Evolutionary conservation across 176 grass and related monocot genomes (phyloP).

Genomic region (Avena eriantha): DNA sequence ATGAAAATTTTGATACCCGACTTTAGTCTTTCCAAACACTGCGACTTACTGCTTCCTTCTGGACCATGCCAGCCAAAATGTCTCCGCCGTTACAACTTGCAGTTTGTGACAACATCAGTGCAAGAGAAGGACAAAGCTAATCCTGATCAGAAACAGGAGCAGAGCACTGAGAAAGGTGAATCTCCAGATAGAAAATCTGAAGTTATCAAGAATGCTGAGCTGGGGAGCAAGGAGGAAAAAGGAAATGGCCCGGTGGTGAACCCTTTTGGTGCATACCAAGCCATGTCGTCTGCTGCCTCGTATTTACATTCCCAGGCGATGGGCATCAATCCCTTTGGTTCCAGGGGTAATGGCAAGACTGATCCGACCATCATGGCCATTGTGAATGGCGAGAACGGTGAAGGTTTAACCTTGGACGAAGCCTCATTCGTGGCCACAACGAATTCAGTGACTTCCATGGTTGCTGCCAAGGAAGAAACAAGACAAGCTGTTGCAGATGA

Average conservation of each 20-base stretch:
- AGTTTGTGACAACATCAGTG: conserved; percentile 79
- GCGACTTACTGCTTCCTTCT: conserved; percentile 19
- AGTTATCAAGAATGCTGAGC: neutral
- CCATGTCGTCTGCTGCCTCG: conserved; percentile 74
- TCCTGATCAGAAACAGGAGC: conserved; percentile 42
- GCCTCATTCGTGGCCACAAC: conserved; percentile 81
- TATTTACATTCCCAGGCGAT: conserved; percentile 66
- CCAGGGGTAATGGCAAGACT: conserved; percentile 27
- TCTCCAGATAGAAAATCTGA: conserved; percentile 34
- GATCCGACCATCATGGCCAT: conserved; percentile 46
- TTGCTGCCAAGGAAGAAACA: conserved; percentile 85
- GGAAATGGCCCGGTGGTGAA: conserved; percentile 47
- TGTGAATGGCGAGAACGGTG: conserved; percentile 33
- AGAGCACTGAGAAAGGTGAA: conserved; percentile 17
- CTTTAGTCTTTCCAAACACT: neutral
- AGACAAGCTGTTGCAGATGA: conserved; percentile 83
- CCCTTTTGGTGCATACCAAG: conserved; percentile 60
- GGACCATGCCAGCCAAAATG: conserved; percentile 61
- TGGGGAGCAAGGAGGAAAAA: conserved; percentile 28
- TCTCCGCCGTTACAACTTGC: conserved; percentile 56
- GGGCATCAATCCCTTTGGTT: conserved; percentile 68
- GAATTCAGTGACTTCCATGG: conserved; percentile 89
- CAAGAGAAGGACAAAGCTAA: conserved; percentile 54
- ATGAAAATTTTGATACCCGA: neutral
- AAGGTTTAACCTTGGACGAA: conserved; percentile 56